Conservation (phyloP, 2,329 filamentous ascomycete genomes). For the Elsinoe ampelina region DNA sequence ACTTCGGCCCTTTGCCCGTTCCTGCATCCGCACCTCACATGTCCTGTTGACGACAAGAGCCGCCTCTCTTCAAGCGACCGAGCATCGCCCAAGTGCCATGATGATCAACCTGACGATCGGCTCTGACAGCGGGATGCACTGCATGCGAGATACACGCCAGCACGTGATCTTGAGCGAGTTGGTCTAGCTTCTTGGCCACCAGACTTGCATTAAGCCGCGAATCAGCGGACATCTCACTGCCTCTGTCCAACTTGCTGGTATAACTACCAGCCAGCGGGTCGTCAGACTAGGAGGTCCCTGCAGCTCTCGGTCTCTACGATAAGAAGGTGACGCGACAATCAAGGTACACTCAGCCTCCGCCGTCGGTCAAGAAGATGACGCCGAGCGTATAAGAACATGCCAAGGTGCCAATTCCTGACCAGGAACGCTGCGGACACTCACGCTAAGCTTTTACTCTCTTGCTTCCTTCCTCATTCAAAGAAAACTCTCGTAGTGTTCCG, state of each 20-base stretch:
- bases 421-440: not conserved
- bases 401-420: conserved; percentile 9
- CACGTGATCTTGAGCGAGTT: not conserved
- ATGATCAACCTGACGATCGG: not conserved
- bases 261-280: not conserved
- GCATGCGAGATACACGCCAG: not conserved
- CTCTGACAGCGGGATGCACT: not conserved
- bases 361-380: conserved; percentile 1
- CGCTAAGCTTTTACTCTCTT: conserved; percentile 8
- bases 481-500: not conserved
- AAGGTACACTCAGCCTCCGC: not conserved
- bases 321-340: conserved; percentile 4
- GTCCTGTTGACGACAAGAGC: not conserved
- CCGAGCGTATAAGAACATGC: not conserved
- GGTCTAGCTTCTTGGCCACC: not conserved
- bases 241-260: not conserved
- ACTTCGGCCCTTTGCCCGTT: not conserved
- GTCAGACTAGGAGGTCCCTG: not conserved
- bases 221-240: not conserved
- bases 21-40: not conserved
- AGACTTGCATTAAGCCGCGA: conserved; percentile 7
- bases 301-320: not conserved
- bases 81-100: not conserved
- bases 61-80: not conserved
- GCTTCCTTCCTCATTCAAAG: conserved; percentile 5